Base-by-base conservation (phyloP, 1,284 basidiomycete species). In the Fistulinella cinereoalba region DNA sequence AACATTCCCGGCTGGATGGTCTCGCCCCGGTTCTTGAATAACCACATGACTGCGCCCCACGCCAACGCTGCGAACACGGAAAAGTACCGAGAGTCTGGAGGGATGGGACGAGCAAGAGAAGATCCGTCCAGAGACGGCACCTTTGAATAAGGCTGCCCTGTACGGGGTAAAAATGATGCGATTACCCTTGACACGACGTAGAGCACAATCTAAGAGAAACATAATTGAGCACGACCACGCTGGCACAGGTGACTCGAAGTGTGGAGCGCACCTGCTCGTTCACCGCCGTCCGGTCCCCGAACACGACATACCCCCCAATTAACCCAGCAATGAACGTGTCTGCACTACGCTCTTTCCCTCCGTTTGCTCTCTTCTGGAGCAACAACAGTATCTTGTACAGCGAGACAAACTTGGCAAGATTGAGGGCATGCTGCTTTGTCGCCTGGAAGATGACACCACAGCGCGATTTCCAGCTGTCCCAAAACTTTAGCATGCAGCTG, bases 41-140 rank as follows among this genome's bases (percentile, higher is more conserved):
- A 74, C 81, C 89, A 99, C 96, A 99, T 98, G 39, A 97, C 93
- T n/a, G 85, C 76, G 31, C 92, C 96, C 96, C 96, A 99, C 29
- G 87, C 82, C 25, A 97, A 56, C 0, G 95, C 91, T 3, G 96
- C 92, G 58, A 97, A 94, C 27, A 89, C 64, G 3, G 90, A 83
- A 70, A 97, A 98, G 61, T 91, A 84, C 22, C 78, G 74, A 33
- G 86, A 74, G 60, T 94, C 80, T 3, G 92, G 91, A 4, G 92
- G 91, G 37, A 91, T 67, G 3, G 92, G 88, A 58, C 79, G 81
- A 24, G 76, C 76, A 13, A 67, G 60, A 6, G 69, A 56, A 8
- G 75, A 70, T 23, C 70, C 64, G 31, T 72, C 66, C 13, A 70
- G 55, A 25, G 70, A 56, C 8, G 63, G 55, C 29, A 58, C 49